A percentile compares a stretch with the other conserved stretches of the same genome.
These are phyloP conservation scores for Nakazawaea ernobii DNA, from an alignment of 805 yeast genomes.

Conservation along the genomic window DNA sequence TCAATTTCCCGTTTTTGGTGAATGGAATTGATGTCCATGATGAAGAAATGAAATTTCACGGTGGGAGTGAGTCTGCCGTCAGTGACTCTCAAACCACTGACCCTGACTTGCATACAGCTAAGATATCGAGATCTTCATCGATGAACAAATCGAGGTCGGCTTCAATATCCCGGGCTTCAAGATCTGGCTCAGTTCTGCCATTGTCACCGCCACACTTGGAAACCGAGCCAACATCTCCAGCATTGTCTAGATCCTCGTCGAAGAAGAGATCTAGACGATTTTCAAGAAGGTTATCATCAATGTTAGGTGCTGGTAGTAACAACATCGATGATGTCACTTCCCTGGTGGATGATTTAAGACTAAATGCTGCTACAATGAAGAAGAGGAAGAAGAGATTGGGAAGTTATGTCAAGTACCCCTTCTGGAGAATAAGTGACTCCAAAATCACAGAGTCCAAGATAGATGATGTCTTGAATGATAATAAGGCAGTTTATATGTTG, in stretches of 20 bases:
- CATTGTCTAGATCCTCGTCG: slow-evolving; percentile 6
- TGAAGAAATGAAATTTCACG: not conserved
- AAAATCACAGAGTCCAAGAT: slow-evolving; percentile 55
- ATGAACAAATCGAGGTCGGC: slow-evolving; percentile 2
- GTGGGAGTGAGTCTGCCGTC: not conserved
- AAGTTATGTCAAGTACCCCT: slow-evolving; percentile 53
- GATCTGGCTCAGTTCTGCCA: slow-evolving; percentile 2
- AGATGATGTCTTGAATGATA: slow-evolving; percentile 58
- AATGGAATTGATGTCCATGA: not conserved
- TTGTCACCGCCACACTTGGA: not conserved
- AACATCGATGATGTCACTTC: not conserved
- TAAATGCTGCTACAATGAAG: not conserved
- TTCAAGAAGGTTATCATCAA: slow-evolving; percentile 8
- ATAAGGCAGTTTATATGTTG: slow-evolving; percentile 77
- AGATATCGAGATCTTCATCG: slow-evolving; percentile 2
- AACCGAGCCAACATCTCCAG: not conserved
- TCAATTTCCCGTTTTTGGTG: slow-evolving; percentile 9
- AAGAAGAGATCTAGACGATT: slow-evolving; percentile 3
- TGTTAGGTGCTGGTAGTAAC: not conserved
- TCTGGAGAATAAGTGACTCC: slow-evolving; percentile 84
- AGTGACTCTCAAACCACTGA: slow-evolving; percentile 7
- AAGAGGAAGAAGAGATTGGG: slow-evolving; percentile 41
- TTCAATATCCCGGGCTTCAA: not conserved
- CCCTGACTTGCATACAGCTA: not conserved
- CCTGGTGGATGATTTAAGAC: not conserved